phyloP scores from a whole-genome alignment of 176 grass and related monocot genomes.

The Musa beccarii region DNA sequence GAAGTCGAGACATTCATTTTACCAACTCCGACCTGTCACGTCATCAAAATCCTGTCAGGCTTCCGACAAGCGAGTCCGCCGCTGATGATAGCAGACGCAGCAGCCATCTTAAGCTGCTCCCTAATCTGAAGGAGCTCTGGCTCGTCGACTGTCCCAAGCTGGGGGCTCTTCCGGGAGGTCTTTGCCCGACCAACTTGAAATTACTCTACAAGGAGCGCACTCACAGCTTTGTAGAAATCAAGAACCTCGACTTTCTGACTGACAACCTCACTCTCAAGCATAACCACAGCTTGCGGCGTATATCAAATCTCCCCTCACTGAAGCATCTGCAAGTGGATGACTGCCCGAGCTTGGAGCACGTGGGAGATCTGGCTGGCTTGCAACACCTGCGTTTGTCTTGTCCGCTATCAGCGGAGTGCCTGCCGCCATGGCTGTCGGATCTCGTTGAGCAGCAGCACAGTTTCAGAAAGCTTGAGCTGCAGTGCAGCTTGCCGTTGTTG shows the following conservation, averaged over 20 bases:
- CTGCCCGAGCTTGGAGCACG: slow-evolving; percentile 64
- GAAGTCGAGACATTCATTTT: too few relatives aligned
- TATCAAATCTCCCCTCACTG: slow-evolving; percentile 39
- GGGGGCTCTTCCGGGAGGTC: slow-evolving; percentile 59
- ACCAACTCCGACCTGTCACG: too few relatives aligned
- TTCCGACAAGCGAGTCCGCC: too few relatives aligned
- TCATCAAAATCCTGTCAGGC: too few relatives aligned
- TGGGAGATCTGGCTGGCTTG: slow-evolving; percentile 39
- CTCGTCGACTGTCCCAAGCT: slow-evolving; percentile 61
- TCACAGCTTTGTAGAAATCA: too few relatives aligned
- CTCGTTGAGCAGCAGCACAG: neutral
- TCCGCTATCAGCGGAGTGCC: slow-evolving; percentile 28
- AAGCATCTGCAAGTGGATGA: slow-evolving; percentile 32
- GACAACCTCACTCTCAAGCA: slow-evolving; percentile 47
- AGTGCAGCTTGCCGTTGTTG: neutral
- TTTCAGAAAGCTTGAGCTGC: neutral
- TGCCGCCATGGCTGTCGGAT: neutral
- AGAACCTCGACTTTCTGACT: slow-evolving; percentile 24
- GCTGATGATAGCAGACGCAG: too few relatives aligned
- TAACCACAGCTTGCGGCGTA: slow-evolving; percentile 43
- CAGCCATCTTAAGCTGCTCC: slow-evolving; percentile 13
- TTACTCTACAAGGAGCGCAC: too few relatives aligned
- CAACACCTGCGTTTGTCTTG: slow-evolving; percentile 41
- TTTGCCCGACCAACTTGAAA: slow-evolving; percentile 25
- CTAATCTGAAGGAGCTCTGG: slow-evolving; percentile 54